phyloP scores from a whole-genome alignment of 2,329 filamentous ascomycete genomes.

The Cordyceps javanica region DNA sequence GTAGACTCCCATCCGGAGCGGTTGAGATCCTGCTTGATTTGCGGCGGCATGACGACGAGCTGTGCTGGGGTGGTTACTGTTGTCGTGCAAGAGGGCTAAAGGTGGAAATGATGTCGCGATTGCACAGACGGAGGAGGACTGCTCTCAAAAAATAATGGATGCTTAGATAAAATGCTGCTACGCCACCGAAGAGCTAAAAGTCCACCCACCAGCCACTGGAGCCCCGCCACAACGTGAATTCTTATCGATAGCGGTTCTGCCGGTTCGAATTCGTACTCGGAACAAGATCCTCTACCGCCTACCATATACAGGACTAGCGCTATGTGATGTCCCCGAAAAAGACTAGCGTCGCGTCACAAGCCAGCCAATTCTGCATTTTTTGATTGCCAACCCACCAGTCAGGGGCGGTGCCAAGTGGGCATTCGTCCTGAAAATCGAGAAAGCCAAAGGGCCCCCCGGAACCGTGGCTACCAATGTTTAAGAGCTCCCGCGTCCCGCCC shows the following conservation, averaged over 20 bases:
- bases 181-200: neutral
- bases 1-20: conserved; percentile 94
- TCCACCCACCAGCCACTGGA: neutral
- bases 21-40: conserved; percentile 95
- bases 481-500: conserved; percentile 9
- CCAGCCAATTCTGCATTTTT: neutral
- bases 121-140: neutral
- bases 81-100: neutral
- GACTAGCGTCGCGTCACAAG: conserved; percentile 5
- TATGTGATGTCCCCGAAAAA: neutral
- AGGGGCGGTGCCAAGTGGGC: conserved; percentile 11
- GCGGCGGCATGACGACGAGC: conserved; percentile 62
- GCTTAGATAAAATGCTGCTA: conserved; percentile 1
- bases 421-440: conserved; percentile 7
- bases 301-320: neutral
- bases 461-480: conserved; percentile 5
- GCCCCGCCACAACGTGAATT: neutral
- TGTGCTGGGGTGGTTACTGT: neutral
- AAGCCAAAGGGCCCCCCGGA: neutral
- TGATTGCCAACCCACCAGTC: conserved; percentile 13
- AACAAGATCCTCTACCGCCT: conserved; percentile 12
- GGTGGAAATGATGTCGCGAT: neutral
- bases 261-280: conserved; percentile 20
- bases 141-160: neutral
- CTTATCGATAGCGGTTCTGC: neutral